Evolutionary conservation across 768 basidiomycete genomes (phyloP), one percentile per base, ranked within the genome.

Genomic region (Amanita subjunquillea): DNA sequence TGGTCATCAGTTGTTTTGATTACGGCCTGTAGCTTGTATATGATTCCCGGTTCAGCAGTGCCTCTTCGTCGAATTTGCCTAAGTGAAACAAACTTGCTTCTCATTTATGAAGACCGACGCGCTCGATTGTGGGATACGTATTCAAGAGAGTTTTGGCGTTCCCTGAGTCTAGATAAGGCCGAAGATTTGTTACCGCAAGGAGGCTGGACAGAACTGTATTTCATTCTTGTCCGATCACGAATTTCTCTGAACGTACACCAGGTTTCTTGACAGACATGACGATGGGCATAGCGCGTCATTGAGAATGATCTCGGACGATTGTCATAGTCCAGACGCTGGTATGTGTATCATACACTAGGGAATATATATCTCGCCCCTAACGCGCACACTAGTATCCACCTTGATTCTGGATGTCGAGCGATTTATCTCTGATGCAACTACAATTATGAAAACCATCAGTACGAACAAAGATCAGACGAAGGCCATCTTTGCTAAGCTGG

Each of bases 111-210:
- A 2, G 83, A 88, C 55, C 82, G 78, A 2, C 79, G 83, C 50
- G 89, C 87, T 1, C 74, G 96, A 39, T 67, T 94, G 2, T 99
- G 96, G 92, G 90, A 97, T 59, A 70, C 84, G 13, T 79, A 80
- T 55, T 86, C 83, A 0, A 77, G 77, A 53, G 93, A 96, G 59
- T 85, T 98, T 58, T 79, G 91, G 75, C 71, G 95, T 46, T 88
- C 91, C 0, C 89, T 89, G 77, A 75, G 75, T 4, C 58, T 72
- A 6, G 85, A 85, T 39, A 92, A 87, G 61, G 91, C 85, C 0
- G 77, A 80, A 47, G 91, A 91, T 46, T 71, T 91, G 52, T 59
- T 95, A 4, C 64, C 62, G 2, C 77, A 87, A 61, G 83, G 85
- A 0, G 79, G 78, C 1, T 98, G 94, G 95, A 65, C 67, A 15